Conservation (phyloP, 129 eudicot genomes). For the Rutidosis leptorrhynchoides region DNA sequence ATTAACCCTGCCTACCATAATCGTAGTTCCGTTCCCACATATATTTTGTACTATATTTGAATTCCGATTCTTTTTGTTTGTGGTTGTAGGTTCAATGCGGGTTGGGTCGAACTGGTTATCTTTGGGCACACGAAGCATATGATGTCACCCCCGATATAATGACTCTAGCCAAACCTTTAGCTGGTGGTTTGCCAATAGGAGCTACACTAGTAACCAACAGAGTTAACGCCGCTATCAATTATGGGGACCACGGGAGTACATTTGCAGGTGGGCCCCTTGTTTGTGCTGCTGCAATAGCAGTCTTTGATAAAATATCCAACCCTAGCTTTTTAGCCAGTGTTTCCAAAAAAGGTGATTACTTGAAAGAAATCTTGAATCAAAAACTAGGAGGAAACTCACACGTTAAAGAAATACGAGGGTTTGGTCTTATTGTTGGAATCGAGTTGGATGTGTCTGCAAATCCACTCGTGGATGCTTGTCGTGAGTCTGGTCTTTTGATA, state of each 20-base stretch:
- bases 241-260: constrained; percentile 92
- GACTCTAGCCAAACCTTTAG: constrained; percentile 96
- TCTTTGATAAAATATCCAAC: constrained; percentile 66
- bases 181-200: constrained; percentile 92
- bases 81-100: constrained; percentile 78
- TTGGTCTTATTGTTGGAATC: constrained; percentile 70
- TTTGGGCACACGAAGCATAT: constrained; percentile 90
- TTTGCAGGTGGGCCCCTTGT: constrained; percentile 94
- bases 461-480: constrained; percentile 70
- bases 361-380: constrained; percentile 48
- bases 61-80: constrained; percentile 20
- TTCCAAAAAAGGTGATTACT: constrained; percentile 53
- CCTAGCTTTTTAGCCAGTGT: constrained; percentile 59
- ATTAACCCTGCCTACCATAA: background rate
- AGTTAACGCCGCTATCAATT: constrained; percentile 54
- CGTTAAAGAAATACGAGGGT: constrained; percentile 71
- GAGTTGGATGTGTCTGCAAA: constrained; percentile 79
- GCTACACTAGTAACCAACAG: constrained; percentile 69
- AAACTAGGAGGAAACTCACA: constrained; percentile 52
- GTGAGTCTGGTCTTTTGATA: constrained; percentile 55
- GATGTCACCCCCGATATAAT: constrained; percentile 67
- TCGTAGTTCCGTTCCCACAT: background rate
- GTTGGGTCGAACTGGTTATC: constrained; percentile 78
- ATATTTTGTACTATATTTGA: background rate
- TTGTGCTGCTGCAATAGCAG: constrained; percentile 71